Evolutionary conservation across 306 rosid species (phyloP).

Genomic region (Fagus sylvatica): DNA sequence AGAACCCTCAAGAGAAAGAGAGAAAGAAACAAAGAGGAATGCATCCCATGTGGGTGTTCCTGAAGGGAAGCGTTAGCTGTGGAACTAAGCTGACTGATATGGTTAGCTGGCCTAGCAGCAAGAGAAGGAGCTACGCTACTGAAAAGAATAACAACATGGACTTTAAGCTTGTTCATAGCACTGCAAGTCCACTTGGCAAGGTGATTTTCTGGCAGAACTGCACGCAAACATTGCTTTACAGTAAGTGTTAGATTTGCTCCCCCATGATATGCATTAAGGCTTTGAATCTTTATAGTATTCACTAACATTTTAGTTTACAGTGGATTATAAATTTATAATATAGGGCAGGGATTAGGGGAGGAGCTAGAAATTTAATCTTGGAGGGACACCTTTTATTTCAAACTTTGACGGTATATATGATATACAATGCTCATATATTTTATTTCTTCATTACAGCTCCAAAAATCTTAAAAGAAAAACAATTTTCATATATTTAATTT

Average conservation of each 20-base stretch:
- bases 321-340: too few species aligned
- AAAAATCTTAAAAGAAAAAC: too few species aligned
- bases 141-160: conserved; percentile 24
- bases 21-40: conserved; percentile 32
- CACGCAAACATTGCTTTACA: conserved; percentile 39
- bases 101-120: conserved; percentile 14
- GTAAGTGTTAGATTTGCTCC: conserved; percentile 28
- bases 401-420: too few species aligned
- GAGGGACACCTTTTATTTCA: too few species aligned
- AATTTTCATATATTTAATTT: too few species aligned
- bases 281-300: not conserved
- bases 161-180: conserved; percentile 19
- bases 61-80: conserved; percentile 60
- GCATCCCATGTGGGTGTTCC: conserved; percentile 55
- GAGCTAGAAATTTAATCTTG: too few species aligned
- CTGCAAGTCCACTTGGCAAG: not conserved
- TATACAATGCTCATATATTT: too few species aligned
- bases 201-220: conserved; percentile 29
- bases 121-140: not conserved
- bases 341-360: too few species aligned
- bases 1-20: not conserved
- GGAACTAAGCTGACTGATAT: conserved; percentile 55
- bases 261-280: not conserved
- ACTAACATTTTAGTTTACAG: not conserved
- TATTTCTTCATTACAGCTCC: too few species aligned